Base-by-base conservation (phyloP, 495 filamentous ascomycete genomes). In the Aspergillus nidulans region DNA sequence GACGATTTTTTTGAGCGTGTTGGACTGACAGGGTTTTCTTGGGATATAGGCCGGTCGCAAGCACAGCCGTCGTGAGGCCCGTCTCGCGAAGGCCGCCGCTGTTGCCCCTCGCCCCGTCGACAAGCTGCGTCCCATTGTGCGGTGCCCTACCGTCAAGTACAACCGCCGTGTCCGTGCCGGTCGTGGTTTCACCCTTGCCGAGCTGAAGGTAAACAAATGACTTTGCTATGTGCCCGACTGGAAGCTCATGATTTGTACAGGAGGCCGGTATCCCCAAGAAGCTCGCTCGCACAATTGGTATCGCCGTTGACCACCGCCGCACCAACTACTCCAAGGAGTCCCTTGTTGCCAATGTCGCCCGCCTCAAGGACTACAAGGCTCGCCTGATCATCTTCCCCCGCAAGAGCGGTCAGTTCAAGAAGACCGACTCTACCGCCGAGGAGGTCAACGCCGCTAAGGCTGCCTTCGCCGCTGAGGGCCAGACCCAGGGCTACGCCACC, bases 341-440 rank as follows among this genome's bases (percentile, higher is more conserved):
- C 57, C 89, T 97, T 63, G 79, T 88, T 70, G 82, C 80, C 80
- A 98, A 98, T 79, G 95, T 97, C 62, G 87, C 87, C 72, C 94
- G 94, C 68, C 89, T 98, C 63, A 89, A 95, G 81, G 90, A 86
- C 71, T 98, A 96, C 91, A 88, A 86, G 79, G 84, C 83, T 62
- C 89, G 91, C 68, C 77, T 98, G 69, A 95, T 98, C 78, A 80
- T 98, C 74, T 97, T 97, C 86, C 94, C 94, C 67, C 91, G 91
- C 82, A 92, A 90, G 78, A 80, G 83, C 69, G 90, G 91, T 77
- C 87, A 94, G 79, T 80, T 85, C 77, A 96, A 92, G 87, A 86
- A 85, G 65, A 83, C 85, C 71, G 94, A 97, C 77, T 86, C 89
- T 68, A 85, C 88, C 70, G 84, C 82, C 61, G 91, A 94, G 73